Base-by-base conservation (phyloP, 129 eudicot species). In the Chrysanthemum lavandulifolium region DNA sequence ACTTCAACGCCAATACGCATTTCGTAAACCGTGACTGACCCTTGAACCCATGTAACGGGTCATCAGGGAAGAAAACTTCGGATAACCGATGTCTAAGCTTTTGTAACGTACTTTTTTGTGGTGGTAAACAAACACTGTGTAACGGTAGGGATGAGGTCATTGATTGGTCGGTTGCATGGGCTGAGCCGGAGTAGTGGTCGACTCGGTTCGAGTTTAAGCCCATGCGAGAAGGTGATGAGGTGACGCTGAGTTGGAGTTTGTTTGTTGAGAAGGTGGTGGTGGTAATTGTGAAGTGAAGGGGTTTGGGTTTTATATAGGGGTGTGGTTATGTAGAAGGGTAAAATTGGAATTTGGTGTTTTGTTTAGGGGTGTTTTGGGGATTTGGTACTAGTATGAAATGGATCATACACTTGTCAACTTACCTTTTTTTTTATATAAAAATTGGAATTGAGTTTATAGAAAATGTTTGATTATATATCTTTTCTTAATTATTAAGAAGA, bases 51-150 rank as follows among this genome's bases (percentile, higher is more conserved):
- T 91, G 94, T 67, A 95, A 85, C 18, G 99, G 99, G 25, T 88
- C 94, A n/a, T 93, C 98, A 13, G 98, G 97, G 86, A 93, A 89
- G 78, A 93, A 89, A 3, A 93, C 82, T 53, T 93, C 98, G 1
- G 88, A 82, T 0, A 93, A 77, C 49, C 96, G 84, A 65, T 76
- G 86, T 40, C 69, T 59, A 7, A 93, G 86, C 60, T 93, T 93
- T 76, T 87, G 78, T 23, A 83, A 66, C 13, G 96, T 89, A 61
- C 79, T 82, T 59, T 18, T 80, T 0, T 77, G 76, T 12, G 95
- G 97, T 21, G 98, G 98, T 71, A 89, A 74, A 73, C 89, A 82
- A 18, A 89, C 98, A 11, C 33, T 76, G 82, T 89, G 98, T 18
- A 89, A 61, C 57, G 85, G 78, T 18, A 71, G 8, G 4, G 65